A percentile compares a stretch with the other conserved stretches of the same genome.
Evolutionary conservation across 176 grass and related monocot genomes (phyloP).

Genomic region (Raddia guianensis): DNA sequence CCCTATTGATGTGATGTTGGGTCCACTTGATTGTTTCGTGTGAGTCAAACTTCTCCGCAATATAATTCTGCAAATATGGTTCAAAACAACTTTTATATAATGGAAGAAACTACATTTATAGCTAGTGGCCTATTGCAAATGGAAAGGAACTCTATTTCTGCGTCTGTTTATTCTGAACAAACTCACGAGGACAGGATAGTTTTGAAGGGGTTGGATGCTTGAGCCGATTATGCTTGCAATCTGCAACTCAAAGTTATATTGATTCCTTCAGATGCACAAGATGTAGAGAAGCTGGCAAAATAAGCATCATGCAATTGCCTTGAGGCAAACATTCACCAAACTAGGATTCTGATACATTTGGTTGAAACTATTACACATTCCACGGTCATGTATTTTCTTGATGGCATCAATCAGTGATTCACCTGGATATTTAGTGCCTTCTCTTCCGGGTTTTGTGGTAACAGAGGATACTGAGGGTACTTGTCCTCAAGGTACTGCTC

Average conservation of each 20-base stretch:
- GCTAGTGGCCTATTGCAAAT: background rate
- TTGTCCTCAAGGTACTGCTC: conserved; percentile 73
- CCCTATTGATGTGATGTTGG: conserved; percentile 65
- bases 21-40: conserved; percentile 51
- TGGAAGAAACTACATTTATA: background rate
- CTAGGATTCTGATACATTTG: conserved; percentile 2
- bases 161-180: background rate
- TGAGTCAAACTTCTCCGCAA: conserved; percentile 54
- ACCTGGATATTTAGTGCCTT: conserved; percentile 74
- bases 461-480: conserved; percentile 62
- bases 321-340: background rate
- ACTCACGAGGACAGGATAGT: conserved; percentile 50
- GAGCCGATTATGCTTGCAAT: conserved; percentile 73
- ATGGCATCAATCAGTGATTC: conserved; percentile 8
- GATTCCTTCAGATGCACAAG: background rate
- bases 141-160: background rate
- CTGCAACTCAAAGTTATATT: conserved; percentile 36
- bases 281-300: background rate
- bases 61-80: conserved; percentile 51
- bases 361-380: background rate
- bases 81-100: background rate
- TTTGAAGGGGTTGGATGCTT: conserved; percentile 77
- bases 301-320: background rate
- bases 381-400: background rate
- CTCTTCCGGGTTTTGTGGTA: conserved; percentile 54